Conservation (phyloP, 768 basidiomycete genomes). For the Pulveroboletus frians region DNA sequence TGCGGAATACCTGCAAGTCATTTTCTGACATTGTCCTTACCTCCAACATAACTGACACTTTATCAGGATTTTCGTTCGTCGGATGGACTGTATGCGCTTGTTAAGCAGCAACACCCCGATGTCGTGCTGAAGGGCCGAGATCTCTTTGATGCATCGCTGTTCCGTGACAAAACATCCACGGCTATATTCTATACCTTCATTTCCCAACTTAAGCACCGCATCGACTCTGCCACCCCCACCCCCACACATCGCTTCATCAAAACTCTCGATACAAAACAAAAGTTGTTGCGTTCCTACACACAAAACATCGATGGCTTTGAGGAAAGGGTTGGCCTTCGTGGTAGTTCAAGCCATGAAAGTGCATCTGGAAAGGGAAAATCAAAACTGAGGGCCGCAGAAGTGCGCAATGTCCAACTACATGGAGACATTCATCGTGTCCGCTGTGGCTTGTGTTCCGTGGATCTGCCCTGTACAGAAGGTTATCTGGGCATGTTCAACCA, state of each 20-base stretch:
- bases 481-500: conserved; percentile 59
- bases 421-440: conserved; percentile 91
- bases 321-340: conserved; percentile 67
- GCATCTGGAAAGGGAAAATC: conserved; percentile 60
- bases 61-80: conserved; percentile 92
- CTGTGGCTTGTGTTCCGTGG: conserved; percentile 78
- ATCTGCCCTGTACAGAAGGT: conserved; percentile 62
- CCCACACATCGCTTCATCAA: conserved; percentile 87
- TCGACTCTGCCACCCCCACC: conserved; percentile 75
- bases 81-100: conserved; percentile 85
- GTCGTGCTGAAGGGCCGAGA: conserved; percentile 88
- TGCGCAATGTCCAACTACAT: conserved; percentile 89
- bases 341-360: conserved; percentile 53
- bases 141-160: conserved; percentile 89
- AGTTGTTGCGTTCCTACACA: conserved; percentile 86
- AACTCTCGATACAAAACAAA: conserved; percentile 76
- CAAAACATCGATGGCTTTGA: conserved; percentile 99
- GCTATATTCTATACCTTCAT: conserved; percentile 95
- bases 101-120: conserved; percentile 80
- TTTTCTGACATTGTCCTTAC: background rate
- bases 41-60: conserved; percentile 8
- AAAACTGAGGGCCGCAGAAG: conserved; percentile 62
- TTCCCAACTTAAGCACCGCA: conserved; percentile 78
- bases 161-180: conserved; percentile 80
- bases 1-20: conserved; percentile 88